Base-by-base conservation (phyloP, 1,284 basidiomycete genomes). In the Phellopilus nigrolimitatus region DNA sequence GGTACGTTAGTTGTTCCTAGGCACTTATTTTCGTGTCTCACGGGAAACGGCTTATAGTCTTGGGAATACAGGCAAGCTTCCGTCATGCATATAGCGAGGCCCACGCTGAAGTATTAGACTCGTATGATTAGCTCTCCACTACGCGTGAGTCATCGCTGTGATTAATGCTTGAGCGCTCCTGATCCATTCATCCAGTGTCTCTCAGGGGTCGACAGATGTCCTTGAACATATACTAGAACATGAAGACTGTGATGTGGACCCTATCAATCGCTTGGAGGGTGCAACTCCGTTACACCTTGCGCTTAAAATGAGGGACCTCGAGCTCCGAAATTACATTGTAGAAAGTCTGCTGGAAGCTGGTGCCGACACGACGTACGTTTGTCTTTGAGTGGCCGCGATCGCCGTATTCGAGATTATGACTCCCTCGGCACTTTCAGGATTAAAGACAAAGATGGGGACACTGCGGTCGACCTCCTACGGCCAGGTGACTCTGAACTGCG, bases 241-340 rank as follows among this genome's bases (percentile, higher is more conserved):
- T 60, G 86, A 91, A 7, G 76, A 73, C 9, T 93, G 91, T 66
- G 90, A 95, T 62, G 90, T 94, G 47, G 91, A 95, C 64, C 77
- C 83, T 15, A 74, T 82, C 60, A 94, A 94, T 66, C 74, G 78
- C 17, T 66, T 88, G 27, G 81, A 86, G 34, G 78, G 79, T 7
- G 82, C 85, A 31, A 95, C 92, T 0, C 91, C 92, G 1, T 71
- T 95, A 8, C 92, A 95, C 65, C 76, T 91, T 15, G 91, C 91
- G 1, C 73, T 89, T 13, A 66, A 71, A 58, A 66, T 86, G 50
- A 73, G 82, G 56, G 75, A 91, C 53, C 70, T 71, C 4, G 82
- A 84, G 36, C 67, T 80, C 6, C 73, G 89, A 34, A 61, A 62
- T 42, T 61, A 69, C 44, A 65, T 84, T 53, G 79, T 87, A 19